Evolutionary conservation across 164 flowering plant species (phyloP).

Genomic region (Kingdonia uniflora): DNA sequence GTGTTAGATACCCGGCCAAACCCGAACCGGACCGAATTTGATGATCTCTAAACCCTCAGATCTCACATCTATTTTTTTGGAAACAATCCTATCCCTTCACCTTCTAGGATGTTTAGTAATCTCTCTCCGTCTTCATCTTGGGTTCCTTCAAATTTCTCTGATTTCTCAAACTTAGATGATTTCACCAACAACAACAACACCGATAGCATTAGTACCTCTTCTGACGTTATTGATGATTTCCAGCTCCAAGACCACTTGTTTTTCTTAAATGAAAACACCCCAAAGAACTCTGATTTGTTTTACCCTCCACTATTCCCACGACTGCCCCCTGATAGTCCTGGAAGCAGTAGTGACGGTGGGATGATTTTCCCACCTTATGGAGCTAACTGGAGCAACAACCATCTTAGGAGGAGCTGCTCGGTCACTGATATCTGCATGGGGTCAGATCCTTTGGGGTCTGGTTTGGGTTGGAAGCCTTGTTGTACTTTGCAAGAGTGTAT

Average conservation of each 20-base stretch:
- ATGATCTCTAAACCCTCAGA: too few relatives aligned
- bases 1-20: too few relatives aligned
- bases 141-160: constrained; percentile 23
- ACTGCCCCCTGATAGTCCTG: constrained; percentile 21
- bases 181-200: constrained; percentile 22
- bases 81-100: too few relatives aligned
- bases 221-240: constrained; percentile 33
- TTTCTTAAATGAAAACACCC: constrained; percentile 30
- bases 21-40: too few relatives aligned
- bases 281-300: constrained; percentile 23
- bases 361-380: constrained; percentile 20
- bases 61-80: too few relatives aligned
- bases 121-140: constrained; percentile 28
- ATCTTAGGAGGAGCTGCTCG: constrained; percentile 60
- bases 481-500: constrained; percentile 57
- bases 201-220: constrained; percentile 11
- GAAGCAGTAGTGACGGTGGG: constrained; percentile 26
- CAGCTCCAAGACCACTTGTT: constrained; percentile 49
- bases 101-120: constrained; percentile 11
- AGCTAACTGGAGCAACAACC: constrained; percentile 14
- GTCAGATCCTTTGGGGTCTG: constrained; percentile 13
- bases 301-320: constrained; percentile 17
- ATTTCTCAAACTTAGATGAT: constrained; percentile 25
- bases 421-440: constrained; percentile 39
- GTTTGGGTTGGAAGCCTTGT: constrained; percentile 60